phyloP scores from a whole-genome alignment of 768 basidiomycete genomes.

The Asterophora lycoperdoides region DNA sequence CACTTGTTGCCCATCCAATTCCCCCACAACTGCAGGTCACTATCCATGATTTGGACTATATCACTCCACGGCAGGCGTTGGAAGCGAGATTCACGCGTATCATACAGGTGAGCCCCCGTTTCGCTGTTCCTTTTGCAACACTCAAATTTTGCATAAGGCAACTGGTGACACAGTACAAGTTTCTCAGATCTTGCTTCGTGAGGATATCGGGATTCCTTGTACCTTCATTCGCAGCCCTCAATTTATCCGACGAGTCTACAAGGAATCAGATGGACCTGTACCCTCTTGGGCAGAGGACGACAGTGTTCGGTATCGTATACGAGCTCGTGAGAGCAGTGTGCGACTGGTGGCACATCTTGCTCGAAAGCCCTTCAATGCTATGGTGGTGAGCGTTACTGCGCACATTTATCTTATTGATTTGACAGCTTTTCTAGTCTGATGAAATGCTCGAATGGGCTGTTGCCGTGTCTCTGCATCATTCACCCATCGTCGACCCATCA shows the following conservation, averaged over 20 bases:
- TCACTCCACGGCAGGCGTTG: not conserved
- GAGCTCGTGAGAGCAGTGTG: not conserved
- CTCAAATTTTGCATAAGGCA: not conserved
- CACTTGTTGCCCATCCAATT: no score
- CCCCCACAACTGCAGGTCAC: not conserved
- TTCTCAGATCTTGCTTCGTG: not conserved
- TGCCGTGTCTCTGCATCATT: not conserved
- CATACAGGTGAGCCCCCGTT: not conserved
- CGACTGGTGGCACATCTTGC: not conserved
- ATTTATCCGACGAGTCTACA: not conserved
- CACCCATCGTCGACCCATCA: not conserved
- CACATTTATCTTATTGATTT: no score
- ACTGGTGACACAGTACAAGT: not conserved
- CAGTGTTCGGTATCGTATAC: not conserved
- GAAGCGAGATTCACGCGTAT: not conserved
- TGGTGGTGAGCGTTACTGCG: not conserved
- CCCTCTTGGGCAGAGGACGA: not conserved
- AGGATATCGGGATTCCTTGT: not conserved
- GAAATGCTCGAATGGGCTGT: not conserved
- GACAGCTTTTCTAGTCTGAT: not conserved
- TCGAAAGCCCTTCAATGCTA: constrained; percentile 1
- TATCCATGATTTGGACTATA: not conserved
- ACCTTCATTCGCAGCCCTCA: not conserved
- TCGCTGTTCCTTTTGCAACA: not conserved
- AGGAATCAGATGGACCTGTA: not conserved